Evolutionary conservation across 2,329 filamentous ascomycete genomes (phyloP), one percentile per base, ranked within the genome.

Genomic region (Drechslerella coelobrocha): DNA sequence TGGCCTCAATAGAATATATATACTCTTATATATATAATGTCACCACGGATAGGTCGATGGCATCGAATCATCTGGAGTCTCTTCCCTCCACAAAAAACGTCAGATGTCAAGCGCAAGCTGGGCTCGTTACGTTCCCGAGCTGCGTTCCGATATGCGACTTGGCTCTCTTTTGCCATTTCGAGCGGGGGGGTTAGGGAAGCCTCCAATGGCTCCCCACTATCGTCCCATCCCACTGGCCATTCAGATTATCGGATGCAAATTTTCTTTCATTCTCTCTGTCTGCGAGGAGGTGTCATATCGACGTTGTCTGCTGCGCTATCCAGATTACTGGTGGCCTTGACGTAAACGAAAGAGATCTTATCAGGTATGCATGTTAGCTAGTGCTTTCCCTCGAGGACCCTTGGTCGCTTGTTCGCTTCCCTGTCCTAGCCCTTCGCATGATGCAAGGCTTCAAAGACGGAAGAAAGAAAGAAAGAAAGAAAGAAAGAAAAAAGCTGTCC

Each of bases 141-240:
- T 61, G 48, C 54, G 41, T 69, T 69, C 65, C 65, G 65, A 69
- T 69, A 69, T 53, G 65, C 57, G 65, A 69, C 57, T 47, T 39
- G n/a, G n/a, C n/a, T 53, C 41, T 56, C n/a, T 41, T 45, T 62
- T 55, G 50, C 41, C 51, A 21, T 26, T 48, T 63, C 41, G 5
- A 39, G 34, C 12, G 34, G 34, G 34, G 34, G 2, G 17, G 12
- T n/a, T n/a, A n/a, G n/a, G n/a, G n/a, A n/a, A 48, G 37, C 34
- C 14, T 7, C 31, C 54, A 59, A 59, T 48, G 41, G 41, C 24
- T 26, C 2, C 12, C 34, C 34, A 39, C 34, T n/a, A 34, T n/a
- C n/a, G n/a, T n/a, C n/a, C n/a, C n/a, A n/a, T n/a, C n/a, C n/a
- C n/a, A n/a, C n/a, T n/a, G 29, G 29, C 17, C 34, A 39, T 7